Evolutionary conservation across 2,329 filamentous ascomycete species (phyloP), one percentile per base, ranked within the genome.

Genomic region (Coniochaeta hoffmannii): DNA sequence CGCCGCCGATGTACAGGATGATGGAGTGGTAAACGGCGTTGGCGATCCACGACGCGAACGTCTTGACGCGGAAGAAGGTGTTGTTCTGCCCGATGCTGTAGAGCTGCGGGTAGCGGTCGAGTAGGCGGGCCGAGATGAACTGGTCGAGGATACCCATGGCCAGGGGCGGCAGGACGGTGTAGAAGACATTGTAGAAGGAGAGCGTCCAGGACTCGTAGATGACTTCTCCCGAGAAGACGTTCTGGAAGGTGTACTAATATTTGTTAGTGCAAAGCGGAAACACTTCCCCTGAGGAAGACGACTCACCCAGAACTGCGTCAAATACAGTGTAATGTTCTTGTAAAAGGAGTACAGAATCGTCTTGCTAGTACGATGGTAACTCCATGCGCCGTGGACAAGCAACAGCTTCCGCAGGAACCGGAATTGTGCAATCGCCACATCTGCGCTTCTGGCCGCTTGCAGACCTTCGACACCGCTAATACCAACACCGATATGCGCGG

Each of bases 111-210:
- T 99, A 99, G 28, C 94, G 85, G 71, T 99, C 94, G 12, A 99
- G 80, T 22, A 99, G 78, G 24, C 94, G 86, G 7, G 95, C 94
- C 41, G 91, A 96, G 66, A 99, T 91, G 73, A 95, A 97, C 69
- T 99, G 95, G 70, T 99, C 95, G 61, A 97, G 90, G 60, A 99
- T 96, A 63, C 94, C 94, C 67, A 99, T 87, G 1, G 90, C 93
- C 58, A 99, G 87, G 1, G 94, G 94, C 15, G 94, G 94, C 17
- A 97, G 77, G 19, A 96, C 88, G 0, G 94, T 99, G 76, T 96
- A 99, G 70, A 99, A 88, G 70, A 99, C 91, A 76, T 99, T 99
- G 80, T 97, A 99, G 75, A 97, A 96, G 8, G 93, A 96, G n/a
- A 99, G 77, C 0, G 92, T 97, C 95, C 95, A 99, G 10, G 94